Base-by-base conservation (phyloP, 2,329 filamentous ascomycete genomes). In the Diaporthe sp. region DNA sequence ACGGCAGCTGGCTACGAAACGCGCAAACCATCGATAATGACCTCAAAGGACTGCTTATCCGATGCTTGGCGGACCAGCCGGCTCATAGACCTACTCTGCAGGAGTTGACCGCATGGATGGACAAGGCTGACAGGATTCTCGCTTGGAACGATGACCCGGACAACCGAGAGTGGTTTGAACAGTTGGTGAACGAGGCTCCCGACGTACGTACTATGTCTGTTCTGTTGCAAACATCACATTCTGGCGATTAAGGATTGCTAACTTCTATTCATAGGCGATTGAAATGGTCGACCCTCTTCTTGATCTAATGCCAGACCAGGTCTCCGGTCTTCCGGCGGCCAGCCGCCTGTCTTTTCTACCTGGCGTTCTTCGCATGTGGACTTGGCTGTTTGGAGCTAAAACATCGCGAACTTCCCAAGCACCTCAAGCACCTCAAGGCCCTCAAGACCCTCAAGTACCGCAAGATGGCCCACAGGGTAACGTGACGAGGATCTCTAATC, bases 31-130 rank as follows among this genome's bases (percentile, higher is more conserved):
- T 30, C 7, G 44, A 44, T 25, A 27, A 68, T 19, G 42, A 68
- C 12, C 63, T 50, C 2, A 68, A 51, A 9, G 27, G 27, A 6
- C 44, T 55, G 22, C n/a, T 69, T 22, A 55, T 53, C 25, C 68
- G 68, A 25, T 71, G 68, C 27, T 44, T 71, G 30, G 68, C 68
- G 4, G 68, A 71, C 30, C 37, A 32, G 39, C 68, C 68, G 8
- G 53, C 37, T 12, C 27, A 71, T n/a, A 30, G 68, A 13, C 68
- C 68, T 6, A 25, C 42, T 6, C 12, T 59, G 15, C 13, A 37
- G 15, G 68, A 71, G 53, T n/a, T 71, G 37, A 19, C 9, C 25
- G 37, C 25, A 22, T 61, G 30, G 8, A 19, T 61, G 13, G 25
- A 27, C 35, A 27, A 17, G 39, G 37, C 58, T 8, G 37, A 61